Percentiles rank a stretch among this genome's conserved stretches.
Evolutionary conservation across 2,329 filamentous ascomycete species (phyloP).

Genomic region (Monosporascus sp.): DNA sequence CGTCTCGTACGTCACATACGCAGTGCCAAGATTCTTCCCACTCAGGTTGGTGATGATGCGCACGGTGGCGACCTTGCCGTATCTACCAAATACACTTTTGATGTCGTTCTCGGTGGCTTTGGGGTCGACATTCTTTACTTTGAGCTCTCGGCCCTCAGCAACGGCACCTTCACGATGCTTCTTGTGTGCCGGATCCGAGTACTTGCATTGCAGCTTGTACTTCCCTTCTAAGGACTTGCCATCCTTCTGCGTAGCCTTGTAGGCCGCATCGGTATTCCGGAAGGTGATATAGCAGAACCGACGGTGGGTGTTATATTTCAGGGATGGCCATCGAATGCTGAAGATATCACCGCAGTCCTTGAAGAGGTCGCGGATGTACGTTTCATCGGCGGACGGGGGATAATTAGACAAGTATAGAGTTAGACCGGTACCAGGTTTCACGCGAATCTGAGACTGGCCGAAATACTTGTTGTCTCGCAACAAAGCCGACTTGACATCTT

Average conservation of each 20-base stretch:
- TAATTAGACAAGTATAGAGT: slow-evolving; percentile 92
- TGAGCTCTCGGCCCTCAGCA: slow-evolving; percentile 83
- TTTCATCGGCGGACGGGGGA: slow-evolving; percentile 68
- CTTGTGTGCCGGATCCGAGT: slow-evolving; percentile 76
- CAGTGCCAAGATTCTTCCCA: slow-evolving; percentile 70
- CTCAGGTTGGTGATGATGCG: slow-evolving; percentile 64
- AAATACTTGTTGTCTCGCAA: slow-evolving; percentile 78
- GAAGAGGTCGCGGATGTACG: slow-evolving; percentile 64
- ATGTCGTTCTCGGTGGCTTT: slow-evolving; percentile 63
- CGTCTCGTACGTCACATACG: slow-evolving; percentile 71
- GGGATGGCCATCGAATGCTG: slow-evolving; percentile 81
- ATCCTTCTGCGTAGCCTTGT: slow-evolving; percentile 67
- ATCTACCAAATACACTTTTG: slow-evolving; percentile 64
- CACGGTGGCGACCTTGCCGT: slow-evolving; percentile 68
- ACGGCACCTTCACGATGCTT: slow-evolving; percentile 74
- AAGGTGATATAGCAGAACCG: slow-evolving; percentile 98
- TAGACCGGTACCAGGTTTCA: slow-evolving; percentile 68
- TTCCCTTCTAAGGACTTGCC: slow-evolving; percentile 63
- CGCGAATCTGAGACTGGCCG: slow-evolving; percentile 65
- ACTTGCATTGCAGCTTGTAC: slow-evolving; percentile 68
- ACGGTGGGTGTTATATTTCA: slow-evolving; percentile 82
- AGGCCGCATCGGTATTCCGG: slow-evolving; percentile 59
- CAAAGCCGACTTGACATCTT: slow-evolving; percentile 77
- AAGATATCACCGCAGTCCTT: slow-evolving; percentile 74
- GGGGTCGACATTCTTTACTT: slow-evolving; percentile 65